Evolutionary conservation across 2,329 filamentous ascomycete genomes (phyloP).

Genomic region (Aspergillus oerlinghausenensis): DNA sequence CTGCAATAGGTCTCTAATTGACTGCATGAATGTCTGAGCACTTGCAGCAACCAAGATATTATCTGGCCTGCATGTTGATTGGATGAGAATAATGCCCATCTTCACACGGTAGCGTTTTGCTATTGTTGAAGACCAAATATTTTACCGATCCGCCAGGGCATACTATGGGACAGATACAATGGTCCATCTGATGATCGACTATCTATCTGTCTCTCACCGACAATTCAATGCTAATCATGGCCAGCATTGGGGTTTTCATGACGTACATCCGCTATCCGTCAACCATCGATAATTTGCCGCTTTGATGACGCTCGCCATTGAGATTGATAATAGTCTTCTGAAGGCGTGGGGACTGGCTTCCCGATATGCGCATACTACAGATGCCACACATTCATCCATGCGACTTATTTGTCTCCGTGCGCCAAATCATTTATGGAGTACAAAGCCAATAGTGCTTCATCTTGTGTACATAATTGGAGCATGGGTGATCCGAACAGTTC

Average conservation of each 20-base stretch:
- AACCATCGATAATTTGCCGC: background rate
- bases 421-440: background rate
- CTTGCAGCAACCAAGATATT: background rate
- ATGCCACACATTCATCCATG: background rate
- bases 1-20: background rate
- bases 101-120: background rate
- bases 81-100: background rate
- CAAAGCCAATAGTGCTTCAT: background rate
- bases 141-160: background rate
- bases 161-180: background rate
- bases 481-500: background rate
- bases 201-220: background rate
- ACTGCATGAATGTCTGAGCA: background rate
- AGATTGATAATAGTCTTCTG: background rate
- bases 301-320: background rate
- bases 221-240: background rate
- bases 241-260: background rate
- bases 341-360: background rate
- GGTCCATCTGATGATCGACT: background rate
- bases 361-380: background rate
- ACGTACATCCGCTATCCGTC: background rate
- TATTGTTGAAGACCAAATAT: background rate
- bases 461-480: background rate
- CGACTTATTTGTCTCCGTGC: background rate
- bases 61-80: background rate